Evolutionary conservation across 2,329 filamentous ascomycete species (phyloP).

Genomic region (Apiospora pterosperma): DNA sequence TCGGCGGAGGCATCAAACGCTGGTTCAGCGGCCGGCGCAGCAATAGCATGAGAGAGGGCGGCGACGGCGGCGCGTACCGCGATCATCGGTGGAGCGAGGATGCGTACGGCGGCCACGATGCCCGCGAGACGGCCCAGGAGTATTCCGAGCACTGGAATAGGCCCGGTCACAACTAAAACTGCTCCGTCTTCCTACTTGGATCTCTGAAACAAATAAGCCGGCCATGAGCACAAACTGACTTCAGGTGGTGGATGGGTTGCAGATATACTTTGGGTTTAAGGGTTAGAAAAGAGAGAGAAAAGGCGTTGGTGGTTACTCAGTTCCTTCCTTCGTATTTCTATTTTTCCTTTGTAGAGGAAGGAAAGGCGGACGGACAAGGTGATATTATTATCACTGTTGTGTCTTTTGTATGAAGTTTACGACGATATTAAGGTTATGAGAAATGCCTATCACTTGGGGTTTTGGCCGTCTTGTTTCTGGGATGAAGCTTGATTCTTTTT

Average conservation of each 20-base stretch:
- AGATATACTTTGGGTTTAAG: background rate
- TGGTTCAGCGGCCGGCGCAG: slow-evolving; percentile 17
- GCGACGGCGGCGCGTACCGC: background rate
- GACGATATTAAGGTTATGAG: background rate
- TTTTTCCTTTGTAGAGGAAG: background rate
- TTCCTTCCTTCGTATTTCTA: background rate
- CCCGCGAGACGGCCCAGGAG: background rate
- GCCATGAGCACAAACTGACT: background rate
- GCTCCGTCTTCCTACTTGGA: background rate
- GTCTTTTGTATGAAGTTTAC: background rate
- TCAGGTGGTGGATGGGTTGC: background rate
- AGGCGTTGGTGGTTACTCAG: background rate
- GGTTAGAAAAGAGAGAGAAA: background rate
- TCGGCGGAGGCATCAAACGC: slow-evolving; percentile 15
- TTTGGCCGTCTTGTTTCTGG: background rate
- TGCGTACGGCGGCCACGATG: background rate
- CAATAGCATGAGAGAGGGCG: slow-evolving; percentile 4
- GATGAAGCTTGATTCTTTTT: background rate
- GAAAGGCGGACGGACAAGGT: background rate
- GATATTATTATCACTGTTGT: background rate
- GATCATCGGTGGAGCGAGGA: background rate
- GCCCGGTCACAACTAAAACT: background rate
- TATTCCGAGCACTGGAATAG: background rate
- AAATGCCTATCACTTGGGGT: background rate
- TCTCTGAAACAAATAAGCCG: background rate